A percentile compares a stretch with the other conserved stretches of the same genome.
phyloP scores from a whole-genome alignment of 73 alveolate species.

The Paramecium bursaria region DNA sequence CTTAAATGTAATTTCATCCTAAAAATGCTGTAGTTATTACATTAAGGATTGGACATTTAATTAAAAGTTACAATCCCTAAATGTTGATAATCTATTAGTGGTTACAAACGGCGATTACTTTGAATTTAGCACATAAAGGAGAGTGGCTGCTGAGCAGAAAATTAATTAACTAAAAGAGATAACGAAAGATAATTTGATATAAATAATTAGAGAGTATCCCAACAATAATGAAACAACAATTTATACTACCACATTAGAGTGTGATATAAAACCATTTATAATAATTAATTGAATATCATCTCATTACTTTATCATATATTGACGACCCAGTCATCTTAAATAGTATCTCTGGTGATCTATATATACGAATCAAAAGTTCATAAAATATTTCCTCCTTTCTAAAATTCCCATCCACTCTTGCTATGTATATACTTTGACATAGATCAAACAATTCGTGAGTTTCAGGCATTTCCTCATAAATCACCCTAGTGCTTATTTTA shows the following conservation, averaged over 20 bases:
- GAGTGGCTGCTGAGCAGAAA: neutral
- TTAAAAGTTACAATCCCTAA: neutral
- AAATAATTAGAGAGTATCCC: neutral
- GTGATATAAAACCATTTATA: neutral
- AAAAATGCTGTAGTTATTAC: conserved; percentile 14
- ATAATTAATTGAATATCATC: too few relatives aligned
- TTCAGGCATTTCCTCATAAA: conserved; percentile 79
- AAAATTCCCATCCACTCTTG: conserved; percentile 74
- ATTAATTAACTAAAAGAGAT: neutral
- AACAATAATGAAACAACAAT: conserved; percentile 21
- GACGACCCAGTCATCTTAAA: conserved; percentile 75
- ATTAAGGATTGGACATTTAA: neutral
- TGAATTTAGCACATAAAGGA: conserved; percentile 26
- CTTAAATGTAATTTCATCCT: neutral
- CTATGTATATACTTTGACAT: conserved; percentile 78
- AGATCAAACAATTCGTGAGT: conserved; percentile 74
- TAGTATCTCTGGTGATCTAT: conserved; percentile 76
- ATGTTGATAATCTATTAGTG: neutral
- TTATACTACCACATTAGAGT: conserved; percentile 10
- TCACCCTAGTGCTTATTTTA: conserved; percentile 72
- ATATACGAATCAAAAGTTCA: conserved; percentile 75
- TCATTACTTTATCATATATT: conserved; percentile 47
- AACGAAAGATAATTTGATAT: neutral
- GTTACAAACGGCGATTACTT: conserved; percentile 25
- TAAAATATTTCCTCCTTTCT: conserved; percentile 73